phyloP scores from a whole-genome alignment of 768 basidiomycete genomes.

The Suillus subalutaceus region DNA sequence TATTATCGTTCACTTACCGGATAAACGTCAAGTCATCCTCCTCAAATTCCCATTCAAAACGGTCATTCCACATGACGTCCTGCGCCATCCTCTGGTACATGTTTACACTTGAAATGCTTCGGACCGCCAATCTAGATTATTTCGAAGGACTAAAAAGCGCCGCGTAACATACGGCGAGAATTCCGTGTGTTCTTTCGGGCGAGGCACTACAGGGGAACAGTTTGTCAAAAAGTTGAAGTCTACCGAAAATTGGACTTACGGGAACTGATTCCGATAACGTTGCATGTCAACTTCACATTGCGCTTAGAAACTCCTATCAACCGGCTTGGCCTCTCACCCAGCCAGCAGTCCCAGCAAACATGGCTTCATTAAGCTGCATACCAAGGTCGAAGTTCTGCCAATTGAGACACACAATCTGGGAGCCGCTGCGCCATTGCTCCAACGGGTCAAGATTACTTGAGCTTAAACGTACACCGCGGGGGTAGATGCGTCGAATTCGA shows the following conservation, averaged over 20 bases:
- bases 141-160: constrained; percentile 45
- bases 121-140: constrained; percentile 48
- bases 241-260: constrained; percentile 36
- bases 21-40: constrained; percentile 56
- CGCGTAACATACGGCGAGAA: constrained; percentile 48
- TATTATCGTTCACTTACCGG: constrained; percentile 36
- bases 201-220: constrained; percentile 41
- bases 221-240: background rate
- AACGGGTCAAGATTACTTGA: constrained; percentile 59
- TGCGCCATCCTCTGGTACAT: constrained; percentile 35
- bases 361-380: constrained; percentile 64
- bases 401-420: constrained; percentile 60
- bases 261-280: constrained; percentile 48
- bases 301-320: constrained; percentile 25
- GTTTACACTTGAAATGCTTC: constrained; percentile 40
- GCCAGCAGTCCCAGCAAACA: constrained; percentile 59
- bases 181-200: constrained; percentile 41
- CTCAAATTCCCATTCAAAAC: constrained; percentile 54
- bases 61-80: constrained; percentile 45
- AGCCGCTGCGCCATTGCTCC: constrained; percentile 57
- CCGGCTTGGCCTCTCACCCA: constrained; percentile 55
- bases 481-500: constrained; percentile 60
- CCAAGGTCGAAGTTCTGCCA: constrained; percentile 64
- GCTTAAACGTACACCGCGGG: constrained; percentile 55
- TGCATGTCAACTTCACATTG: constrained; percentile 29